phyloP scores from a whole-genome alignment of 768 basidiomycete genomes.

The Pulveroboletus sp. region DNA sequence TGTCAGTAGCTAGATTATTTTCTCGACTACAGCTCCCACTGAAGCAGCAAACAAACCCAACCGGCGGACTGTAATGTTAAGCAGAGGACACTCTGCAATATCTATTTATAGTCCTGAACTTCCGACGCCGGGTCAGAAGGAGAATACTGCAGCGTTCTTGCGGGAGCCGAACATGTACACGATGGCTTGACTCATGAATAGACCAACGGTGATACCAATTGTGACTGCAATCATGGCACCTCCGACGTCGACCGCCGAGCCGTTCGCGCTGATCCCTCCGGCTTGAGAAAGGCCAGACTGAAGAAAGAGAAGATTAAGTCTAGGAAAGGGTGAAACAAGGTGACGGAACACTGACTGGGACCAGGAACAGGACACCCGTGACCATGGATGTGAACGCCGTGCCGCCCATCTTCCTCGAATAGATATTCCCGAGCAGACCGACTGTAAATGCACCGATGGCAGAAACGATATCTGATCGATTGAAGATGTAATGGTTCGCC shows the following conservation, averaged over 20 bases:
- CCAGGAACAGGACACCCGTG: conserved; percentile 82
- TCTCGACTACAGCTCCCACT: too few relatives aligned
- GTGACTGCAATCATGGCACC: conserved; percentile 88
- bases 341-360: conserved; percentile 60
- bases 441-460: conserved; percentile 84
- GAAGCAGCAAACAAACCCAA: too few relatives aligned
- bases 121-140: conserved; percentile 47
- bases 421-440: conserved; percentile 74
- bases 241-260: conserved; percentile 80
- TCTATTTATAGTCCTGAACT: not conserved
- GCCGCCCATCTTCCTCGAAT: conserved; percentile 78
- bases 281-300: conserved; percentile 86
- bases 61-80: conserved; percentile 3
- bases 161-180: conserved; percentile 84
- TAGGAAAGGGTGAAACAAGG: not conserved
- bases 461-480: conserved; percentile 80
- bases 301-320: not conserved
- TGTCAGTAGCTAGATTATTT: too few relatives aligned
- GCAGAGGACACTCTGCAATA: not conserved
- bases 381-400: conserved; percentile 92
- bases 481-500: conserved; percentile 83
- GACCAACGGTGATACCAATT: conserved; percentile 85
- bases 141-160: conserved; percentile 85
- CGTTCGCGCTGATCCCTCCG: conserved; percentile 79
- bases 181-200: conserved; percentile 85